These are phyloP conservation scores for Tylopilus orsonianus DNA, from an alignment of 1,284 basidiomycete species.

Conservation along the genomic window DNA sequence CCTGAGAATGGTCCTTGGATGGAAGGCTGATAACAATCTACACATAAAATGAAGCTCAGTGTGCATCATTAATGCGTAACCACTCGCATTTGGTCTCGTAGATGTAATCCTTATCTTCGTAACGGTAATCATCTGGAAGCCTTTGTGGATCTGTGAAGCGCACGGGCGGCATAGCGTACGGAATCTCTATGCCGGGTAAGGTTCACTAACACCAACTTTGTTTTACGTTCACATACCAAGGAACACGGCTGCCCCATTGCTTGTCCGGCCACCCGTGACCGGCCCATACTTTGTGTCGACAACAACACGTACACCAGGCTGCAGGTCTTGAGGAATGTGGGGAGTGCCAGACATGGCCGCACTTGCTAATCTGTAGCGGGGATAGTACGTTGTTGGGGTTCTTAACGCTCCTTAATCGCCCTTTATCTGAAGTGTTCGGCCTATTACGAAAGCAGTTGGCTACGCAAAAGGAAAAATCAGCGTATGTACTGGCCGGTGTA, in stretches of 20 bases:
- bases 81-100: slow-evolving; percentile 57
- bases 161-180: slow-evolving; percentile 63
- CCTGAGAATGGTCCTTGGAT: slow-evolving; percentile 64
- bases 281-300: slow-evolving; percentile 56
- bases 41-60: neutral
- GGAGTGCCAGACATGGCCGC: slow-evolving; percentile 9
- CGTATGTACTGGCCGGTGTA: too few relatives aligned
- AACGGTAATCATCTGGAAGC: slow-evolving; percentile 52
- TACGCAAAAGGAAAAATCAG: slow-evolving; percentile 4
- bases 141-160: slow-evolving; percentile 64
- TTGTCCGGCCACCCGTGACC: slow-evolving; percentile 56
- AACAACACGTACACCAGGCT: slow-evolving; percentile 41
- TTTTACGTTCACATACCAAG: slow-evolving; percentile 45
- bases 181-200: slow-evolving; percentile 52
- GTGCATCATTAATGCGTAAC: neutral
- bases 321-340: slow-evolving; percentile 54
- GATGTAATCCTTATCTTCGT: slow-evolving; percentile 61
- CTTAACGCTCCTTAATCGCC: too few relatives aligned
- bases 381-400: too few relatives aligned
- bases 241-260: slow-evolving; percentile 60
- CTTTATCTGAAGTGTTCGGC: too few relatives aligned
- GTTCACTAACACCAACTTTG: neutral
- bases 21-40: slow-evolving; percentile 59
- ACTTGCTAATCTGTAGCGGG: too few relatives aligned
- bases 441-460: slow-evolving; percentile 4